Evolutionary conservation across 345 rosid genomes (phyloP).

Genomic region (Syzygium grande): DNA sequence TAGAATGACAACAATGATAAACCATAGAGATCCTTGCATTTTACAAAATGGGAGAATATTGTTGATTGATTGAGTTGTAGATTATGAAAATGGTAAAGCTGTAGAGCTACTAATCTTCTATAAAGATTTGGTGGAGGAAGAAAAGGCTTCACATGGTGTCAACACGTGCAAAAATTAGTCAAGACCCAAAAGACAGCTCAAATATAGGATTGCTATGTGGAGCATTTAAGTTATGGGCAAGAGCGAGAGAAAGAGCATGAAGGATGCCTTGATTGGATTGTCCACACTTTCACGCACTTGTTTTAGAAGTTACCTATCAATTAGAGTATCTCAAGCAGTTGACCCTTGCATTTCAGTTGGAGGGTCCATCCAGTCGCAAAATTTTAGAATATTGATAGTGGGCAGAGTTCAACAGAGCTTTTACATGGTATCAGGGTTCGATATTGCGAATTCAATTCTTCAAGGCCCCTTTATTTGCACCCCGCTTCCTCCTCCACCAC

Average conservation of each 20-base stretch:
- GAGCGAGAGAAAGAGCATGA: background rate
- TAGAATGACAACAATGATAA: background rate
- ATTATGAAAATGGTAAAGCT: background rate
- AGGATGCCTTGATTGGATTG: background rate
- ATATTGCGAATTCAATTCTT: background rate
- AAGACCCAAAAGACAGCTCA: background rate
- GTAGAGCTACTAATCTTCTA: background rate
- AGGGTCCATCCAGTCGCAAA: background rate
- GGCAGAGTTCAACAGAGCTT: background rate
- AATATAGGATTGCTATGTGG: background rate
- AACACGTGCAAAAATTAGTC: background rate
- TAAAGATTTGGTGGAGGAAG: background rate
- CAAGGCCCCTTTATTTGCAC: background rate
- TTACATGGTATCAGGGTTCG: background rate
- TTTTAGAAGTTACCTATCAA: background rate
- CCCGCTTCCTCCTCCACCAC: too few species aligned
- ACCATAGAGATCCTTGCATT: background rate
- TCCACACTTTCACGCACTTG: background rate
- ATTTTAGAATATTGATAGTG: background rate
- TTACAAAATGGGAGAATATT: background rate
- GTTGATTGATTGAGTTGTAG: background rate
- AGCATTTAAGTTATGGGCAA: background rate
- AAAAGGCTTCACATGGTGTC: background rate
- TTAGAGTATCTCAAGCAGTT: background rate
- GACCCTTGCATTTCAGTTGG: background rate